Conservation (phyloP, 768 basidiomycete genomes). For the Trametes coccinea region DNA sequence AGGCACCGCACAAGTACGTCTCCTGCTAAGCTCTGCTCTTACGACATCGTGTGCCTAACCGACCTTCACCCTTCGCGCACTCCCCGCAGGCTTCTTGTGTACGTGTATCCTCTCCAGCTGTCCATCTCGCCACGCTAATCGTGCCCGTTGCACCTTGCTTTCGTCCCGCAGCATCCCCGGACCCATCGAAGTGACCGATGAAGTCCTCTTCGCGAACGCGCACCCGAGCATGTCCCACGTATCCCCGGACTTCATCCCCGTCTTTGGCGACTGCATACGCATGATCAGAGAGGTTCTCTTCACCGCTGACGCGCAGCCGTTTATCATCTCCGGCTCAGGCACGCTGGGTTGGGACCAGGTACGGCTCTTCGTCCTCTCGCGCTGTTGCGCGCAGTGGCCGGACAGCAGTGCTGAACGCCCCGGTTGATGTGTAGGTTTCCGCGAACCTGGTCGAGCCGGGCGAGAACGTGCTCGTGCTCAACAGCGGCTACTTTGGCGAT, state of each 20-base stretch:
- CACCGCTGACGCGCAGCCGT: slow-evolving; percentile 80
- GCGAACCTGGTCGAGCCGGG: slow-evolving; percentile 87
- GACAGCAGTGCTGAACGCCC: too few species aligned
- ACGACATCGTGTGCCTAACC: background rate
- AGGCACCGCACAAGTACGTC: slow-evolving; percentile 54
- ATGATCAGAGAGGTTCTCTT: slow-evolving; percentile 81
- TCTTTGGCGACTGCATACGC: slow-evolving; percentile 86
- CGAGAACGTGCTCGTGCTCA: slow-evolving; percentile 78
- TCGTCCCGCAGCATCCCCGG: slow-evolving; percentile 44
- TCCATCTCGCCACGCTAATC: background rate
- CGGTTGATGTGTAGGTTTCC: slow-evolving; percentile 46
- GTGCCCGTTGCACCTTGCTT: slow-evolving; percentile 19
- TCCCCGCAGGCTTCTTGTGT: slow-evolving; percentile 29
- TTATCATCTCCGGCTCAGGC: slow-evolving; percentile 92
- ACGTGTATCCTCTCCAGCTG: slow-evolving; percentile 17
- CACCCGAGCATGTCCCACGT: slow-evolving; percentile 89
- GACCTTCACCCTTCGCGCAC: background rate
- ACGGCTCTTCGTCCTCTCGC: too few species aligned
- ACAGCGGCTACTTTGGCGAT: slow-evolving; percentile 94
- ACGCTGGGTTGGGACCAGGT: slow-evolving; percentile 95
- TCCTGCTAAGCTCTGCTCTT: background rate
- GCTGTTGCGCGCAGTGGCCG: too few species aligned
- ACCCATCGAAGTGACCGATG: slow-evolving; percentile 62
- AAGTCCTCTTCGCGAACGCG: slow-evolving; percentile 91
- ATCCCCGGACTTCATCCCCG: slow-evolving; percentile 82